These are phyloP conservation scores for Penicillium sp. DNA, from an alignment of 2,329 filamentous ascomycete genomes.

Conservation along the genomic window DNA sequence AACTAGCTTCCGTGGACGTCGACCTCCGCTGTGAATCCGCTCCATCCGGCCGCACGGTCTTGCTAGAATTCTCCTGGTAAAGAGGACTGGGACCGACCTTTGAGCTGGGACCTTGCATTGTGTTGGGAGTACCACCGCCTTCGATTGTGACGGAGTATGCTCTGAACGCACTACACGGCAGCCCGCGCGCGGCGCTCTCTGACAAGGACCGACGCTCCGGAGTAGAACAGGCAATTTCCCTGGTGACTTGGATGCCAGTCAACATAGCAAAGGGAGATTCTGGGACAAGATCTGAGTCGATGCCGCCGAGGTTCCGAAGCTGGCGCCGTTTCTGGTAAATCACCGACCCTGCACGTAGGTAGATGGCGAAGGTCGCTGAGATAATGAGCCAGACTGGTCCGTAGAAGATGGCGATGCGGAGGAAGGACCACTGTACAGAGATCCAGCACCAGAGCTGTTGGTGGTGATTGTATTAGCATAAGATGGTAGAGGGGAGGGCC, in stretches of 20 bases:
- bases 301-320: slow-evolving; percentile 54
- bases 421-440: slow-evolving; percentile 62
- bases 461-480: background rate
- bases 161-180: slow-evolving; percentile 10
- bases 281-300: slow-evolving; percentile 46
- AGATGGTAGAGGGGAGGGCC: background rate
- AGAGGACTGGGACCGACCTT: background rate
- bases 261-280: slow-evolving; percentile 49
- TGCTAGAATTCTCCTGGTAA: background rate
- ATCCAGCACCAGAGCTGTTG: slow-evolving; percentile 82
- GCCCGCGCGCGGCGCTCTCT: slow-evolving; percentile 1
- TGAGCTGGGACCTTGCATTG: background rate
- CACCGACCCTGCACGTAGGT: slow-evolving; percentile 40
- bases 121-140: slow-evolving; percentile 14
- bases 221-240: slow-evolving; percentile 42
- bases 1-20: slow-evolving; percentile 30
- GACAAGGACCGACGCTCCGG: slow-evolving; percentile 11
- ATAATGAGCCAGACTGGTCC: slow-evolving; percentile 46
- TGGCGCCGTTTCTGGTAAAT: slow-evolving; percentile 58
- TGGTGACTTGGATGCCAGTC: slow-evolving; percentile 64
- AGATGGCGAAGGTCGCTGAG: slow-evolving; percentile 40
- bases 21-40: slow-evolving; percentile 17
- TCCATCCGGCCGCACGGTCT: background rate
- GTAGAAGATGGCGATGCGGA: slow-evolving; percentile 74
- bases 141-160: slow-evolving; percentile 37